These are phyloP conservation scores for Tolypocladium sp. DNA, from an alignment of 2,329 filamentous ascomycete genomes.

Conservation along the genomic window DNA sequence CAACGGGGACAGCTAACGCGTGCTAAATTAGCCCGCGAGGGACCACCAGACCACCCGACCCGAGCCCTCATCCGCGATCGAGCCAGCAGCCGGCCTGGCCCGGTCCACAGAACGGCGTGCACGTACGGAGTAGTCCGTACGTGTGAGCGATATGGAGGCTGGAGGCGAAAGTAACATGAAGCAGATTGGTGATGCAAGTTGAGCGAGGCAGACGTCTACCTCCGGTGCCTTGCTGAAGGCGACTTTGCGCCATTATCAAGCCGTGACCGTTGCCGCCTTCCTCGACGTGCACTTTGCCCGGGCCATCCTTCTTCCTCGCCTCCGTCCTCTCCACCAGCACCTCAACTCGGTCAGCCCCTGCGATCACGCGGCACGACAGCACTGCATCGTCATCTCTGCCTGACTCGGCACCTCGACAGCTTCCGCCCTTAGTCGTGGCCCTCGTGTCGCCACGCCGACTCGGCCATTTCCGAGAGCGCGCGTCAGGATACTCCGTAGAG, in stretches of 20 bases:
- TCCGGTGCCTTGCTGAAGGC: not conserved
- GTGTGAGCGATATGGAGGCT: not conserved
- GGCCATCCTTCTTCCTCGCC: not conserved
- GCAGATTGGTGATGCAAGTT: not conserved
- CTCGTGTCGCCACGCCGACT: not conserved
- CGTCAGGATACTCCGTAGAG: not conserved
- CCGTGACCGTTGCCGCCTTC: not conserved
- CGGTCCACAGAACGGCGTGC: no score
- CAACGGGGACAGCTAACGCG: not conserved
- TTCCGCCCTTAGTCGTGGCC: not conserved
- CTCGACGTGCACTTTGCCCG: not conserved
- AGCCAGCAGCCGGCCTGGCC: not conserved
- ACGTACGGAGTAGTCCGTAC: no score
- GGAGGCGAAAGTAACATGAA: not conserved
- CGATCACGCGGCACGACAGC: not conserved
- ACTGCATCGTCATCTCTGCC: not conserved
- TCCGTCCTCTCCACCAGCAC: not conserved
- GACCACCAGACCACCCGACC: no score
- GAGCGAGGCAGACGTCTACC: not conserved
- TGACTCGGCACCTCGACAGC: not conserved
- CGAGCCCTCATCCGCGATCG: not conserved
- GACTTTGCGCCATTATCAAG: not conserved
- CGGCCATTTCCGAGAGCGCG: not conserved
- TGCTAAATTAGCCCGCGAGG: not conserved
- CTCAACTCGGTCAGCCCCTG: not conserved